Base-by-base conservation (phyloP, 2,329 filamentous ascomycete species). In the Aspergillus chevalieri region DNA sequence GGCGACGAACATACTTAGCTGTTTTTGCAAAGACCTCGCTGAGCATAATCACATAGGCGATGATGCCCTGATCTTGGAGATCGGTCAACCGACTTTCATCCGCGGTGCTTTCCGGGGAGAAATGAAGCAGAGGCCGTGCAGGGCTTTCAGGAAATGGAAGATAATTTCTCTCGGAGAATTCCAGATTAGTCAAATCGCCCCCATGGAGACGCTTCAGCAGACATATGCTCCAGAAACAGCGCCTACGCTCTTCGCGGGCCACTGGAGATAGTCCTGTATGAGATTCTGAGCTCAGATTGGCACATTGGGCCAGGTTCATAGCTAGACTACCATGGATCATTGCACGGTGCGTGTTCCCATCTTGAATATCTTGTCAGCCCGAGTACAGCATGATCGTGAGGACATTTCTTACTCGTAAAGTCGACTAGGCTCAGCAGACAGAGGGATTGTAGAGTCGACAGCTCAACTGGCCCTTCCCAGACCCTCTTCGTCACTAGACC, bases 1-100 rank as follows among this genome's bases (percentile, higher is more conserved):
- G 69, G 19, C 67, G 66, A 14, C 74, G 69, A 0, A 76, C 75
- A 57, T 78, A 79, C 41, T 65, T 64, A 3, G 73, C 68, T 9
- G 73, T 73, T 52, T 73, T 74, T 38, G 72, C 71, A 67, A 77
- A 80, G 1, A 73, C 71, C 47, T 77, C 71, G 43, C 72, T 74
- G 7, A 78, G 60, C 49, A 72, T 64, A 54, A 72, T 70, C 1
- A 72, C 70, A 53, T 77, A 78, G 3, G 71, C 68, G 7, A 76
- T 58, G 19, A 80, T 75, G 2, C 74, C 74, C 48, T 67, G 64
- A 28, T 69, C 66, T 48, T 50, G 58, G 51, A 60, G 70, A 36
- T 65, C 59, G 19, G 57, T 63, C 50, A 57, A 56, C 24, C 63
- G 48, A 41, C 50, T 46, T 41, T 57, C 64, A 9, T 58, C 50